Percentiles rank a stretch among this genome's conserved stretches.
Conservation (phyloP, 495 filamentous ascomycete genomes). For the Penicillium steckii region DNA sequence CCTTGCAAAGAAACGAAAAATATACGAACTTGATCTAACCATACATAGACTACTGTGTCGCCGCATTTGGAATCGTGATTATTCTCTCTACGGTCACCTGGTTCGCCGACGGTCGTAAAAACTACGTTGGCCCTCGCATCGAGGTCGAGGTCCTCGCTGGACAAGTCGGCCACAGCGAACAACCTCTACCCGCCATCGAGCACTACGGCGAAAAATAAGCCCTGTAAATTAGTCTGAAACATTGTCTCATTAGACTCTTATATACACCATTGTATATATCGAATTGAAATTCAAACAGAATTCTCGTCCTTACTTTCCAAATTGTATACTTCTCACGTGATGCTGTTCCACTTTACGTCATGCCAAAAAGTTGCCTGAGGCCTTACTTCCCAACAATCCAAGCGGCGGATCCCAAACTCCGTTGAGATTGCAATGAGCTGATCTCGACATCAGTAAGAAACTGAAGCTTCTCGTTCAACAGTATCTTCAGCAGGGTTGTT, state of each 20-base stretch:
- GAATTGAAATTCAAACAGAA: background rate
- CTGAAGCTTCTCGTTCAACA: background rate
- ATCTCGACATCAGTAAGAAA: conserved; percentile 2
- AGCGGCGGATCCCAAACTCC: conserved; percentile 7
- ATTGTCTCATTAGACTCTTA: background rate
- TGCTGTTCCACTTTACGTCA: conserved; percentile 20
- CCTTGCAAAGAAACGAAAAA: background rate
- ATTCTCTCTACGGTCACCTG: conserved; percentile 65
- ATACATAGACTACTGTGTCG: conserved; percentile 61
- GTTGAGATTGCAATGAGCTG: conserved; percentile 10
- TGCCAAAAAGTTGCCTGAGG: conserved; percentile 10
- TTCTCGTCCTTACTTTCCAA: background rate
- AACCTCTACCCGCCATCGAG: conserved; percentile 21
- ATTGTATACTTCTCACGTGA: conserved; percentile 12
- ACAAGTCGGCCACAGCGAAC: conserved; percentile 16
- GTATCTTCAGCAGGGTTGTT: too few relatives aligned
- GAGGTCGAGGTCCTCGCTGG: conserved; percentile 44
- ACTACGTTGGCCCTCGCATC: conserved; percentile 62
- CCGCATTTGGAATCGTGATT: conserved; percentile 66
- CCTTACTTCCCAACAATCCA: conserved; percentile 21
- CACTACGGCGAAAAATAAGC: conserved; percentile 3
- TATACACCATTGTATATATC: background rate
- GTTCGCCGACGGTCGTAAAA: conserved; percentile 71
- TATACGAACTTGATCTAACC: conserved; percentile 6
- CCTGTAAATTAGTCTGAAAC: background rate